phyloP scores from a whole-genome alignment of 306 rosid species.

The Cucurbita pepo region DNA sequence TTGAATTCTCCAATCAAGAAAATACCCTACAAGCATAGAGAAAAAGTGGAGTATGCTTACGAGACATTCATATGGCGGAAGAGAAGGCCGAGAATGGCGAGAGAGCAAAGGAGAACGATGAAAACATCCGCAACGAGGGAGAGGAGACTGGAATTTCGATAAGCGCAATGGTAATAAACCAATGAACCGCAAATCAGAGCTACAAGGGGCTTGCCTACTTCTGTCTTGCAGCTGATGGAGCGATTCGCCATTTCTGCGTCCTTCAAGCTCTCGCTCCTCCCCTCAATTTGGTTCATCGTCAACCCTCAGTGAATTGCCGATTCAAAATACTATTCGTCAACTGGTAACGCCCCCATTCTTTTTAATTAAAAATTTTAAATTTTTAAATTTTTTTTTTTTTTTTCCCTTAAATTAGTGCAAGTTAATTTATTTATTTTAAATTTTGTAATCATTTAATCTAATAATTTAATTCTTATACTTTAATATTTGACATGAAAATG shows the following conservation, averaged over 20 bases:
- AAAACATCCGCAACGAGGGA: conserved; percentile 78
- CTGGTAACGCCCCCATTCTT: not conserved
- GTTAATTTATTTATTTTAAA: no score
- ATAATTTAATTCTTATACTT: no score
- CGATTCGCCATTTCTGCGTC: not conserved
- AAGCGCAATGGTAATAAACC: conserved; percentile 81
- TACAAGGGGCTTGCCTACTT: conserved; percentile 32
- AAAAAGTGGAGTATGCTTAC: conserved; percentile 1
- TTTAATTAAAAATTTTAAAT: no score
- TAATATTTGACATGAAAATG: no score
- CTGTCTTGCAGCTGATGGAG: not conserved
- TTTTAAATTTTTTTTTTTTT: no score
- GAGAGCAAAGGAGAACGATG: conserved; percentile 87
- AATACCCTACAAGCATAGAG: not conserved
- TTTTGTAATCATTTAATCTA: no score
- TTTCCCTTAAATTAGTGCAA: no score
- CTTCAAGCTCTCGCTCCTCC: not conserved
- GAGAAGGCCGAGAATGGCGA: conserved; percentile 92
- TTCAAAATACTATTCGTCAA: not conserved
- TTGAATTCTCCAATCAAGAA: not conserved
- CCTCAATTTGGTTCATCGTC: not conserved
- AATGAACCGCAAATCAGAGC: conserved; percentile 45
- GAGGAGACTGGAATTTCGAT: conserved; percentile 42
- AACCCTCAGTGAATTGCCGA: not conserved
- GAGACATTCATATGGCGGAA: conserved; percentile 70